These are phyloP conservation scores for Penicillium sp. DNA, from an alignment of 2,329 filamentous ascomycete genomes.

Conservation along the genomic window DNA sequence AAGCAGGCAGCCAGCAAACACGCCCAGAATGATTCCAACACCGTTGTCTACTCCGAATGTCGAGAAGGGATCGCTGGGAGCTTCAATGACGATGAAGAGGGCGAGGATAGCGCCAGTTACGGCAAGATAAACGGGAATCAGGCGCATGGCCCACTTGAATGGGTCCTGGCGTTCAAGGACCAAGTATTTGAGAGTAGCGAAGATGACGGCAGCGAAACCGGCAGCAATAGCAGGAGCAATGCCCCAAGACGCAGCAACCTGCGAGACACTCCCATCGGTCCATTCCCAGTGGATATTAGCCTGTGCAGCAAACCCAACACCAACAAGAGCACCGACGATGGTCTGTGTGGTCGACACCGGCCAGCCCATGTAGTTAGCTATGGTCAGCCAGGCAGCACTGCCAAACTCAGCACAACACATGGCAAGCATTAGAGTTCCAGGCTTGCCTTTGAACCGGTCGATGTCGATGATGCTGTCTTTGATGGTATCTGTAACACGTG, in stretches of 20 bases:
- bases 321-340: conserved; percentile 42
- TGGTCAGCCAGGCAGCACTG: conserved; percentile 42
- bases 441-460: conserved; percentile 39
- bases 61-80: conserved; percentile 26
- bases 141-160: conserved; percentile 54
- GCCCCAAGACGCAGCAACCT: conserved; percentile 53
- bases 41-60: conserved; percentile 32
- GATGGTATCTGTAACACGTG: conserved; percentile 50
- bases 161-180: conserved; percentile 56
- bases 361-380: conserved; percentile 41
- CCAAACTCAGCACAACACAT: conserved; percentile 44
- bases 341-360: conserved; percentile 50
- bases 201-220: conserved; percentile 55
- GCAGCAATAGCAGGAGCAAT: conserved; percentile 56
- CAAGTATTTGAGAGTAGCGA: conserved; percentile 54
- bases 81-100: conserved; percentile 61
- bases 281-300: conserved; percentile 37
- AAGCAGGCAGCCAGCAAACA: conserved; percentile 30
- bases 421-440: conserved; percentile 43
- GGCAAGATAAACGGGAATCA: conserved; percentile 56
- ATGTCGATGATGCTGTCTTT: conserved; percentile 50
- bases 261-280: conserved; percentile 50
- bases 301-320: conserved; percentile 31
- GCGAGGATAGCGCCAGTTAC: conserved; percentile 55
- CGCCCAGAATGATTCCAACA: conserved; percentile 31